Evolutionary conservation across 2,329 filamentous ascomycete species (phyloP).

Genomic region (Apiospora rasikravindrae): DNA sequence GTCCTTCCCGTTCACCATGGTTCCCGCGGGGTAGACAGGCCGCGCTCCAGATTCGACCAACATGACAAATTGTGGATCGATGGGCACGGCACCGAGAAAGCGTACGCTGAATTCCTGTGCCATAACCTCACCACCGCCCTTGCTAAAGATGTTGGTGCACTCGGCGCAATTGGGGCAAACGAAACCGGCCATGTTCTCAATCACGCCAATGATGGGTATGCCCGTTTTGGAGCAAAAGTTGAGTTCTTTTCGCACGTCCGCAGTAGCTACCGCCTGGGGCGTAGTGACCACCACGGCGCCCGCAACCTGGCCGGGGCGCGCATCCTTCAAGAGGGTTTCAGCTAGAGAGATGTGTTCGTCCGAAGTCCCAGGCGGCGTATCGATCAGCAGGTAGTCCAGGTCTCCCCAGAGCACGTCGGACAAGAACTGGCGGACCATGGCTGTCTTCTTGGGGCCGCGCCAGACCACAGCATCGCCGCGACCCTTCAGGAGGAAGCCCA

Average conservation of each 20-base stretch:
- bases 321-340: conserved; percentile 75
- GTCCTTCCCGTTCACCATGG: conserved; percentile 62
- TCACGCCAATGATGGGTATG: conserved; percentile 81
- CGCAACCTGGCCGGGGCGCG: conserved; percentile 71
- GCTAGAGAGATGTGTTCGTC: conserved; percentile 97
- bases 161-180: conserved; percentile 82
- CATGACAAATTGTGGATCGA: conserved; percentile 90
- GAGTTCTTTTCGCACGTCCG: conserved; percentile 92
- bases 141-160: conserved; percentile 92
- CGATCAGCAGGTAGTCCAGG: conserved; percentile 91
- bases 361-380: conserved; percentile 94
- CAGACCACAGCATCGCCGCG: conserved; percentile 94
- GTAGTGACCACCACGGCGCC: conserved; percentile 96
- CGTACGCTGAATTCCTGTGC: conserved; percentile 81
- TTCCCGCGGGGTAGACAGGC: conserved; percentile 74
- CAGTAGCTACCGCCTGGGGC: conserved; percentile 90
- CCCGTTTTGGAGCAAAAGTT: conserved; percentile 90
- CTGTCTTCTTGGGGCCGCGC: conserved; percentile 98
- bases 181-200: conserved; percentile 96
- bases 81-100: conserved; percentile 86
- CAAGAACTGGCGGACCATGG: conserved; percentile 97
- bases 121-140: conserved; percentile 89
- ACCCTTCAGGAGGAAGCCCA: conserved; percentile 85
- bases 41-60: conserved; percentile 76
- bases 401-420: conserved; percentile 88